A percentile compares a stretch with the other conserved stretches of the same genome.
These are phyloP conservation scores for Neurospora hispaniola DNA, from an alignment of 495 filamentous ascomycete genomes.

Conservation along the genomic window DNA sequence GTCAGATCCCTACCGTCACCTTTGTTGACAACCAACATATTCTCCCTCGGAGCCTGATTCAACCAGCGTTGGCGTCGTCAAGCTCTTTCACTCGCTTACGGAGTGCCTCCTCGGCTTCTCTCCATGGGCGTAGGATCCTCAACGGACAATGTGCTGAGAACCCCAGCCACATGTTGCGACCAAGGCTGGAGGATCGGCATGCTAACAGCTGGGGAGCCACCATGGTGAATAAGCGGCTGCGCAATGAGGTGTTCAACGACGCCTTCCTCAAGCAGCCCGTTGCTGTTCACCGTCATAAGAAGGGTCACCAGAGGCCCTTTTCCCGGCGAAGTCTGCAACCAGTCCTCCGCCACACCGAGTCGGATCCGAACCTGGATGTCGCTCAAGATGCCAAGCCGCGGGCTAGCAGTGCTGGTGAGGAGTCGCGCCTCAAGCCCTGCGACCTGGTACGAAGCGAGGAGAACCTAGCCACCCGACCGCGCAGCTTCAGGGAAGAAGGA, in stretches of 20 bases:
- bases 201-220: slow-evolving; percentile 92
- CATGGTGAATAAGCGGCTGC: slow-evolving; percentile 75
- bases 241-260: slow-evolving; percentile 88
- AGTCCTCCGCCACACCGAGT: slow-evolving; percentile 23
- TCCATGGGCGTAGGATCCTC: neutral
- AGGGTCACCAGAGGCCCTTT: slow-evolving; percentile 52
- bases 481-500: neutral
- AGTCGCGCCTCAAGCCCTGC: slow-evolving; percentile 3
- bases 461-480: slow-evolving; percentile 10
- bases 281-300: slow-evolving; percentile 43
- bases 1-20: slow-evolving; percentile 75
- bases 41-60: slow-evolving; percentile 68
- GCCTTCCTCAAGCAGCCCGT: slow-evolving; percentile 82
- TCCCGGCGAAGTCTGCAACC: slow-evolving; percentile 33
- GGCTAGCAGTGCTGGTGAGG: neutral
- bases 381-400: slow-evolving; percentile 8
- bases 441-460: slow-evolving; percentile 22
- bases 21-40: slow-evolving; percentile 96
- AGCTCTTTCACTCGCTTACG: slow-evolving; percentile 17
- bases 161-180: slow-evolving; percentile 16
- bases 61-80: slow-evolving; percentile 22
- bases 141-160: slow-evolving; percentile 1
- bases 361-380: slow-evolving; percentile 18
- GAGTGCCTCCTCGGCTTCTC: slow-evolving; percentile 30
- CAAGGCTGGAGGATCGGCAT: slow-evolving; percentile 36